phyloP scores from a whole-genome alignment of 2,329 filamentous ascomycete genomes.

The Fusarium coicis region DNA sequence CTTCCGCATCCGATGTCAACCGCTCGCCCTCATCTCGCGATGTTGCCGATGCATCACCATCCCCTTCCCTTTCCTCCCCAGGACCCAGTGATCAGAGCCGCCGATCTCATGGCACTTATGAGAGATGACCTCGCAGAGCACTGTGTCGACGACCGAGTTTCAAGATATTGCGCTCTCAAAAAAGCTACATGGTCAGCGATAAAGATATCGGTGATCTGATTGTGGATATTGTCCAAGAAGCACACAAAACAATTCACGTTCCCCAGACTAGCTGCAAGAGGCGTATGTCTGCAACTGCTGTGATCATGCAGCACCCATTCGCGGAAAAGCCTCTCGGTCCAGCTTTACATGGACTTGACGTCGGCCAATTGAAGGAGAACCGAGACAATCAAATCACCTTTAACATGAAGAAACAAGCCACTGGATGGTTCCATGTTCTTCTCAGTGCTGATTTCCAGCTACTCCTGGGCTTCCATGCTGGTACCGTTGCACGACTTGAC shows the following conservation, averaged over 20 bases:
- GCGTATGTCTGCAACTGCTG: neutral
- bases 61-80: neutral
- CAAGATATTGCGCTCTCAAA: too few relatives aligned
- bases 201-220: too few relatives aligned
- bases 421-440: neutral
- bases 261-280: too few relatives aligned
- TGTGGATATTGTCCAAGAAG: too few relatives aligned
- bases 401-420: neutral
- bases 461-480: neutral
- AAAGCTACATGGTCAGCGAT: too few relatives aligned
- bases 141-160: too few relatives aligned
- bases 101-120: neutral
- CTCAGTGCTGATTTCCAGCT: neutral
- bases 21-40: neutral
- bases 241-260: too few relatives aligned
- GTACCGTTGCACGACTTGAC: neutral
- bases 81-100: accelerated
- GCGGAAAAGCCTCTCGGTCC: neutral
- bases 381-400: neutral
- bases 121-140: neutral
- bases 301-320: neutral
- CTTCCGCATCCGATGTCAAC: neutral
- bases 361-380: neutral
- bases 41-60: neutral
- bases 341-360: neutral